These are phyloP conservation scores for Diaporthe helianthi DNA, from an alignment of 2,329 filamentous ascomycete genomes.

Conservation along the genomic window DNA sequence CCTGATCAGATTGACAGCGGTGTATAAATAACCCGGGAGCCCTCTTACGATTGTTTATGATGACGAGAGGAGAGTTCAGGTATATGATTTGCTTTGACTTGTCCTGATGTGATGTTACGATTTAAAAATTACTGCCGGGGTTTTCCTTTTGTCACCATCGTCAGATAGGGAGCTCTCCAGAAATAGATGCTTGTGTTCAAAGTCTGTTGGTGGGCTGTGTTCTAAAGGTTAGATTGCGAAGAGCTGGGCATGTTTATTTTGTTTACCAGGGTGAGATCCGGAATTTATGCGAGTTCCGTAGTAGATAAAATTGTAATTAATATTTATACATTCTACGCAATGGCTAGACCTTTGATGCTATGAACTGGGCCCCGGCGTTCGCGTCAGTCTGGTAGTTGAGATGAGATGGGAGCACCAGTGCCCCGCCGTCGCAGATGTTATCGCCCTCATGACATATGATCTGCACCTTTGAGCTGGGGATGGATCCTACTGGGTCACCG, in stretches of 20 bases:
- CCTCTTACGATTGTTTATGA: neutral
- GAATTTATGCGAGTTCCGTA: neutral
- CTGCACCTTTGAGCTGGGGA: conserved; percentile 31
- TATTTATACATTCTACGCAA: neutral
- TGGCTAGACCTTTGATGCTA: conserved; percentile 24
- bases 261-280: neutral
- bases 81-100: neutral
- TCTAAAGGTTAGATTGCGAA: neutral
- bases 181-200: too few relatives aligned
- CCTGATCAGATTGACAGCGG: conserved; percentile 63
- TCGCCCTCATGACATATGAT: conserved; percentile 36
- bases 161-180: too few relatives aligned
- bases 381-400: conserved; percentile 32
- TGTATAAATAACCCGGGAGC: conserved; percentile 42
- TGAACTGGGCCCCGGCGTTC: conserved; percentile 26
- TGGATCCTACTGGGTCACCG: conserved; percentile 30
- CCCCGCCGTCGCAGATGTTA: conserved; percentile 33
- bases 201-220: neutral
- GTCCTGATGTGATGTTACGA: neutral
- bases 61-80: neutral
- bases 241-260: neutral
- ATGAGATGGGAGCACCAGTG: conserved; percentile 20
- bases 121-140: neutral
- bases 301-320: neutral
- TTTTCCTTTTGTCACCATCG: neutral